Base-by-base conservation (phyloP, 257 asterid genomes). In the Scutellaria minor region DNA sequence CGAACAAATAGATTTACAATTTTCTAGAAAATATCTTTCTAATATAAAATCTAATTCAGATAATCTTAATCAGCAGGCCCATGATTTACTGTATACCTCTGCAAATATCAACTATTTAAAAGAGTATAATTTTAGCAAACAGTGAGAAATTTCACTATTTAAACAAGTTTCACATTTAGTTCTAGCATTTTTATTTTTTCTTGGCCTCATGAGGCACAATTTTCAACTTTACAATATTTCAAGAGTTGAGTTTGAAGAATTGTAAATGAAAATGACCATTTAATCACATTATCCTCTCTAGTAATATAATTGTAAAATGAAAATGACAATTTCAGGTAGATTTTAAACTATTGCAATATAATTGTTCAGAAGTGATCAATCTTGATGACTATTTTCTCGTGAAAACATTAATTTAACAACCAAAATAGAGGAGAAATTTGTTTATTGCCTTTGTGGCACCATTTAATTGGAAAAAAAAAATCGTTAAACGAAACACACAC, bases 121-220 rank as follows among this genome's bases (percentile, higher is more conserved):
- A 64, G n/a, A 68, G 59, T 35, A 63, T 1, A 68, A 42, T n/a
- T 41, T 22, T 5, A 40, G 60, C 37, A 60, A 68, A 61, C 47
- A 37, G 6, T n/a, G 10, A 37, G 22, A 14, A 54, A 50, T 39
- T 44, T 45, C 51, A 40, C 22, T 64, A 39, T 60, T 70, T 70
- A 11, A 44, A 15, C 39, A 62, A 12, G 45, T 24, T 6, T 5
- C 39, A 50, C 20, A 55, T 44, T 39, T 54, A 41, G 31, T 31
- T 55, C 31, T 11, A 53, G 8, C 15, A 54, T 6, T 35, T 9
- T 6, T 11, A 12, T 11, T 54, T 6, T 35, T 9, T 6, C 6
- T 20, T 11, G 24, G 31, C 27, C 35, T 42, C 64, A 20, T 20
- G 7, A 18, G 46, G 46, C 70, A 60, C 61, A 56, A 59, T 15